Evolutionary conservation across 1,139 yeast species (phyloP).

Genomic region (Yamadazyma friedrichii): DNA sequence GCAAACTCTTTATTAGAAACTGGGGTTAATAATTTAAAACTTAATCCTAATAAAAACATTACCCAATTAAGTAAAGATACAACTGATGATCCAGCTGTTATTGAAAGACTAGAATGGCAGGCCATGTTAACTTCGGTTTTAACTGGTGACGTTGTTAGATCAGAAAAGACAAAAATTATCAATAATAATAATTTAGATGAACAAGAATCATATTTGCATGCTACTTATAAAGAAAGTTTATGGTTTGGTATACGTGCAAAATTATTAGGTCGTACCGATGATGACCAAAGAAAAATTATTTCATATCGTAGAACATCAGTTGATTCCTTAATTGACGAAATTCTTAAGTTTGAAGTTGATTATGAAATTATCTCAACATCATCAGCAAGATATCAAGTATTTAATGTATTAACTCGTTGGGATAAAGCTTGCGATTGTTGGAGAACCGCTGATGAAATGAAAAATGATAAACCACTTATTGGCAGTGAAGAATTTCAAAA

Average conservation of each 20-base stretch:
- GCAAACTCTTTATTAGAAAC: conserved; percentile 37
- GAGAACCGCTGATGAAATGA: conserved; percentile 80
- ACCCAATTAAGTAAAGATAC: conserved; percentile 43
- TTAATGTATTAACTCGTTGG: conserved; percentile 54
- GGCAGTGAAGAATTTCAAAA: conserved; percentile 62
- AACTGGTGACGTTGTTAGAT: conserved; percentile 90
- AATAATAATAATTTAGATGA: conserved; percentile 39
- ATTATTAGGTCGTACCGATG: conserved; percentile 75
- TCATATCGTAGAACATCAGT: conserved; percentile 70
- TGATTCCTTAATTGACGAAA: conserved; percentile 71
- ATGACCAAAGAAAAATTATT: conserved; percentile 75
- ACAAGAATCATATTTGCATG: conserved; percentile 50
- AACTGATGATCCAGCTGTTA: conserved; percentile 60
- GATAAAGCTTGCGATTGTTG: conserved; percentile 75
- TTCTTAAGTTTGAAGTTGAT: conserved; percentile 59
- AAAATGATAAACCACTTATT: conserved; percentile 71
- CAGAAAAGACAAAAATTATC: conserved; percentile 83
- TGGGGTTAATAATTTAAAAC: conserved; percentile 20
- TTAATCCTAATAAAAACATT: conserved; percentile 33
- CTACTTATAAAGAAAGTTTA: conserved; percentile 69
- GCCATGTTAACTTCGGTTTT: conserved; percentile 86
- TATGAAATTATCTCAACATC: conserved; percentile 31
- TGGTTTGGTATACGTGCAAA: conserved; percentile 85
- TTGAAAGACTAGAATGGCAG: conserved; percentile 94
- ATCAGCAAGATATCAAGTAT: conserved; percentile 51